Conservation (phyloP, 106 monocot genomes). For the Allium sativum region DNA sequence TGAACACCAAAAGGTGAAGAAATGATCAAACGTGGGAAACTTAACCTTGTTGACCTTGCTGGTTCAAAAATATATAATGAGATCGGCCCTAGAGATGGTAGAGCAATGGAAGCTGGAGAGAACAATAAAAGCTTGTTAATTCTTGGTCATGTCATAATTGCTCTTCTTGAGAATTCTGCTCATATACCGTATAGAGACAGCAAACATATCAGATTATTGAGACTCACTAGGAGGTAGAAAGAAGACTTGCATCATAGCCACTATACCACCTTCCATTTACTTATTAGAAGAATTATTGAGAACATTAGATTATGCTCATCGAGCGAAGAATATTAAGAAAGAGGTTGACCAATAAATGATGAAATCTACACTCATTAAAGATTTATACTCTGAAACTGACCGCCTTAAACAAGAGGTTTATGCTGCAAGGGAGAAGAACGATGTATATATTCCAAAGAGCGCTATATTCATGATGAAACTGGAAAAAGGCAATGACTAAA, state of each 20-base stretch:
- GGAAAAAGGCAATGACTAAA: too few relatives aligned
- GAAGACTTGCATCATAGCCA: slow-evolving; percentile 15
- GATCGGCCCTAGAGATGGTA: slow-evolving; percentile 1
- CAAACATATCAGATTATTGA: slow-evolving; percentile 12
- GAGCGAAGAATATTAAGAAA: slow-evolving; percentile 13
- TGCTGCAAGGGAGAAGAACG: slow-evolving; percentile 3
- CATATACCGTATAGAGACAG: slow-evolving; percentile 14
- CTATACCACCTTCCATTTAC: slow-evolving; percentile 11
- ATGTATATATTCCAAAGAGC: too few relatives aligned
- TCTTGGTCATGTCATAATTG: slow-evolving; percentile 10
- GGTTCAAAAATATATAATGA: slow-evolving; percentile 6
- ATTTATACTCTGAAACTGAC: slow-evolving; percentile 11
- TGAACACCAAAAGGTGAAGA: slow-evolving; percentile 10
- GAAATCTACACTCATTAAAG: slow-evolving; percentile 13
- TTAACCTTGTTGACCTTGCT: slow-evolving; percentile 15
- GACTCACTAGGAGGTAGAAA: slow-evolving; percentile 12
- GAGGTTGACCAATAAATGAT: slow-evolving; percentile 11
- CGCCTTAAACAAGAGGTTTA: slow-evolving; percentile 11
- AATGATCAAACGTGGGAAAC: slow-evolving; percentile 12
- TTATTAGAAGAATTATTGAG: slow-evolving; percentile 11
- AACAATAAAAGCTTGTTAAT: slow-evolving; percentile 13
- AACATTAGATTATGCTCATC: slow-evolving; percentile 15
- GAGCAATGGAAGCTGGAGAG: slow-evolving; percentile 15
- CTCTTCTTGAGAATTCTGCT: slow-evolving; percentile 10
- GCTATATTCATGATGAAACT: too few relatives aligned